These are phyloP conservation scores for Boletus rufocinnamomeus DNA, from an alignment of 768 basidiomycete species.

Conservation along the genomic window DNA sequence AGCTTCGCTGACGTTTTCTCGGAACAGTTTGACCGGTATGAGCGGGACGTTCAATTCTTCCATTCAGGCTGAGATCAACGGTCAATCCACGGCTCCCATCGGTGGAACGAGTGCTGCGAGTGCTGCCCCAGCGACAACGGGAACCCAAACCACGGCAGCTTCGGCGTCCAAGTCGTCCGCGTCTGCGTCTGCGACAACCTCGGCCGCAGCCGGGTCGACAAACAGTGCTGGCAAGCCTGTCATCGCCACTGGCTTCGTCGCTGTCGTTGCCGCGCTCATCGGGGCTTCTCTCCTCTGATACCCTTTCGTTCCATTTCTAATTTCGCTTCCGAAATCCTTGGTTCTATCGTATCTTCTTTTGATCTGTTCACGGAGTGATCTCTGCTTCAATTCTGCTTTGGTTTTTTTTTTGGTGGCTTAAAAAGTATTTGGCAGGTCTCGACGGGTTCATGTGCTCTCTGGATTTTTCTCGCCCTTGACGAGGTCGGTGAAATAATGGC, in stretches of 20 bases:
- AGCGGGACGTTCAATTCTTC: slow-evolving; percentile 63
- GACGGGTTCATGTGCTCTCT: neutral
- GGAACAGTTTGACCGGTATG: slow-evolving; percentile 65
- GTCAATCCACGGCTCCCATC: slow-evolving; percentile 58
- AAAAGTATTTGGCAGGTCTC: neutral
- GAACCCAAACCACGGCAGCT: slow-evolving; percentile 9
- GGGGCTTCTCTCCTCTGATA: slow-evolving; percentile 27
- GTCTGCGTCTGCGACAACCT: neutral
- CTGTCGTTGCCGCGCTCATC: slow-evolving; percentile 22
- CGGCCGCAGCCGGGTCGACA: slow-evolving; percentile 4
- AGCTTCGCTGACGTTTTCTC: neutral
- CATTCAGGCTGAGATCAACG: slow-evolving; percentile 59
- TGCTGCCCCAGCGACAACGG: slow-evolving; percentile 17
- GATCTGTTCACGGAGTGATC: neutral
- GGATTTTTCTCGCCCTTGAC: slow-evolving; percentile 5
- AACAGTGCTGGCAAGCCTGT: slow-evolving; percentile 28
- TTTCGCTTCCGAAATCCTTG: neutral
- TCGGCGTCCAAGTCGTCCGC: neutral
- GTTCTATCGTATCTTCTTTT: neutral
- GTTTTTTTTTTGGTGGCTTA: neutral
- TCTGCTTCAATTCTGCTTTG: neutral
- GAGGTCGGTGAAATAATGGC: slow-evolving; percentile 8
- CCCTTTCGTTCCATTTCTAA: neutral
- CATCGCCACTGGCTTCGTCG: slow-evolving; percentile 28
- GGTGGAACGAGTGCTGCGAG: slow-evolving; percentile 38